These are phyloP conservation scores for Boletales sp. DNA, from an alignment of 768 basidiomycete genomes.

Conservation along the genomic window DNA sequence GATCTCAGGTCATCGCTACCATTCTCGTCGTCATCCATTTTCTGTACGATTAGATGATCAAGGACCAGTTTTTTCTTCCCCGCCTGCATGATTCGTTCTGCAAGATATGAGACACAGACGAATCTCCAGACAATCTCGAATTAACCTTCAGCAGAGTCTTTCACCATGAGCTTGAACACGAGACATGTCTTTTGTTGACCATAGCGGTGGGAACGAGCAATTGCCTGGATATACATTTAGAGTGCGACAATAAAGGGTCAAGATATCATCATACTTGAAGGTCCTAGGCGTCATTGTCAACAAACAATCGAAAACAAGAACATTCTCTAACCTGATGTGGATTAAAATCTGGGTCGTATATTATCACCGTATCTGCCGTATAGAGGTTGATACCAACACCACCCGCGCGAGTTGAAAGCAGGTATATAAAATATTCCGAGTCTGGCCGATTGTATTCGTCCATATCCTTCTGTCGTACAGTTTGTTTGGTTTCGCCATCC, in stretches of 20 bases:
- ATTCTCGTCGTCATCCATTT: slow-evolving; percentile 84
- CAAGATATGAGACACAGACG: slow-evolving; percentile 3
- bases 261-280: slow-evolving; percentile 62
- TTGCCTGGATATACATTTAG: slow-evolving; percentile 58
- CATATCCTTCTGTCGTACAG: slow-evolving; percentile 88
- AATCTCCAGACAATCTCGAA: neutral
- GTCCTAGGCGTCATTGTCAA: slow-evolving; percentile 46
- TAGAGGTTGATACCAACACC: slow-evolving; percentile 91
- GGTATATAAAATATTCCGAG: slow-evolving; percentile 87
- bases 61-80: slow-evolving; percentile 95
- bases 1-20: slow-evolving; percentile 79
- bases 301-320: slow-evolving; percentile 1
- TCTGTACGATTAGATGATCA: slow-evolving; percentile 94
- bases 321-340: slow-evolving; percentile 76
- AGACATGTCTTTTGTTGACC: slow-evolving; percentile 93
- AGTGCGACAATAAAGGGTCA: neutral
- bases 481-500: slow-evolving; percentile 88
- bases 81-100: slow-evolving; percentile 87
- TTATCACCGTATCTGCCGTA: slow-evolving; percentile 90
- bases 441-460: slow-evolving; percentile 88
- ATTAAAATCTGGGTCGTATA: slow-evolving; percentile 96
- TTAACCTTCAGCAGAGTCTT: slow-evolving; percentile 86
- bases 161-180: slow-evolving; percentile 95
- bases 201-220: slow-evolving; percentile 90
- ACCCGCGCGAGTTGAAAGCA: slow-evolving; percentile 90